phyloP scores from a whole-genome alignment of 2,329 filamentous ascomycete genomes.

The Trichothecium sympodiale region DNA sequence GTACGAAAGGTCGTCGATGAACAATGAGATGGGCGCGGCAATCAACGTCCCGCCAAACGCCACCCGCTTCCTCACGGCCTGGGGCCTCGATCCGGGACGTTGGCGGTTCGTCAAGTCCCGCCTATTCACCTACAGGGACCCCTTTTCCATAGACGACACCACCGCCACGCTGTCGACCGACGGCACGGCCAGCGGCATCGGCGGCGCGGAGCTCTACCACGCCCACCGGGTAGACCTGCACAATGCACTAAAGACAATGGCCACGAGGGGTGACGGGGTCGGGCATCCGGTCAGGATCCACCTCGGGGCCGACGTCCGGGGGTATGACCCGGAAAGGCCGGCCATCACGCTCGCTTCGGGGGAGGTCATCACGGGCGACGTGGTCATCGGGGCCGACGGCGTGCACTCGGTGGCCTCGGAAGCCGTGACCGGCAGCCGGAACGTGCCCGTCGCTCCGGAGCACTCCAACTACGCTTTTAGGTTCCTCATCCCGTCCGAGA shows the following conservation, averaged over 20 bases:
- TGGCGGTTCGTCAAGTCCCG: constrained; percentile 15
- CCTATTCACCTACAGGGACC: constrained; percentile 11
- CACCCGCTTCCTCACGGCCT: constrained; percentile 19
- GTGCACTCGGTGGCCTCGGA: constrained; percentile 22
- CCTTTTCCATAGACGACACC: constrained; percentile 15
- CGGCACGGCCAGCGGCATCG: constrained; percentile 10
- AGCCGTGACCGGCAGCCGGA: constrained; percentile 14
- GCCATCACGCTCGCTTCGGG: constrained; percentile 10
- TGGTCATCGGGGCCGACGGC: constrained; percentile 34
- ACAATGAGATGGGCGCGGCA: constrained; percentile 26
- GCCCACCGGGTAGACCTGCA: constrained; percentile 30
- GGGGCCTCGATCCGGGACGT: constrained; percentile 21
- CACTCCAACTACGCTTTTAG: constrained; percentile 23
- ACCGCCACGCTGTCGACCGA: constrained; percentile 3
- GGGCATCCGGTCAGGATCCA: constrained; percentile 14
- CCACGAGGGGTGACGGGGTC: constrained; percentile 14
- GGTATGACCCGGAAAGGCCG: constrained; percentile 13
- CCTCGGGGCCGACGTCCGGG: constrained; percentile 12
- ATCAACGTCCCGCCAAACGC: constrained; percentile 27
- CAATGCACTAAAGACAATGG: constrained; percentile 20
- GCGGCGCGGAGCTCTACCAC: constrained; percentile 21
- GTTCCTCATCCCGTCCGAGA: constrained; percentile 19
- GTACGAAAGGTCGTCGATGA: constrained; percentile 25
- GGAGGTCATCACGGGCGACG: constrained; percentile 17
- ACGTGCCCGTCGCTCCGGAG: constrained; percentile 13